Conservation (phyloP, 2,329 filamentous ascomycete species). For the Alternaria hordeiaustralica region DNA sequence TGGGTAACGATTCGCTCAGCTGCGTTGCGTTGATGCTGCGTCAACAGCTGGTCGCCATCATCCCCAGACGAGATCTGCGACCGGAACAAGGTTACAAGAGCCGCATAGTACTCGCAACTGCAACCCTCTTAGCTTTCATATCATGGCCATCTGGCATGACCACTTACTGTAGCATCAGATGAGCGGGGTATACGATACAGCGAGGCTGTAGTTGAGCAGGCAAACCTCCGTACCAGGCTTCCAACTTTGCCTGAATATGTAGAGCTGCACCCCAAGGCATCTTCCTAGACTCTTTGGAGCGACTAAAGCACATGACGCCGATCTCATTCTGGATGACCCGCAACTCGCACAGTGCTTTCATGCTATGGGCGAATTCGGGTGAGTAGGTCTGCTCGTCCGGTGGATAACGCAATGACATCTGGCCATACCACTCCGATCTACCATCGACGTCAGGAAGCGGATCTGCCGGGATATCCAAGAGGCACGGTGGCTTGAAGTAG, state of each 20-base stretch:
- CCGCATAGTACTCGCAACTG: conserved; percentile 1
- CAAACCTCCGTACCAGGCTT: conserved; percentile 13
- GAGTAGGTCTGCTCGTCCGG: background rate
- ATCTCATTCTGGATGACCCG: conserved; percentile 16
- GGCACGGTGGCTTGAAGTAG: conserved; percentile 13
- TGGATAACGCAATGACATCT: conserved; percentile 12
- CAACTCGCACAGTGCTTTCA: conserved; percentile 16
- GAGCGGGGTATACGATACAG: conserved; percentile 11
- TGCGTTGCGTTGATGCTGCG: background rate
- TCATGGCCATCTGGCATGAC: background rate
- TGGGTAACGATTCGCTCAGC: background rate
- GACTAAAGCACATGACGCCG: conserved; percentile 3
- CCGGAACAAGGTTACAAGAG: conserved; percentile 4
- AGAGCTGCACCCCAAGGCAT: conserved; percentile 10
- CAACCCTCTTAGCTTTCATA: background rate
- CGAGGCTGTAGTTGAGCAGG: conserved; percentile 4
- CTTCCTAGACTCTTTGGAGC: background rate
- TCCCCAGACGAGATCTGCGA: background rate
- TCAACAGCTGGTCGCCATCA: background rate
- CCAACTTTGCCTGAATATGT: conserved; percentile 6
- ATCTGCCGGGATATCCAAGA: conserved; percentile 1
- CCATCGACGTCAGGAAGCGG: conserved; percentile 16
- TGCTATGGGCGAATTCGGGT: conserved; percentile 4
- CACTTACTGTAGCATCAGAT: conserved; percentile 21
- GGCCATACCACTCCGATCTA: conserved; percentile 22